Evolutionary conservation across 768 basidiomycete species (phyloP), one percentile per base, ranked within the genome.

Genomic region (Tricholoma saponaceum): DNA sequence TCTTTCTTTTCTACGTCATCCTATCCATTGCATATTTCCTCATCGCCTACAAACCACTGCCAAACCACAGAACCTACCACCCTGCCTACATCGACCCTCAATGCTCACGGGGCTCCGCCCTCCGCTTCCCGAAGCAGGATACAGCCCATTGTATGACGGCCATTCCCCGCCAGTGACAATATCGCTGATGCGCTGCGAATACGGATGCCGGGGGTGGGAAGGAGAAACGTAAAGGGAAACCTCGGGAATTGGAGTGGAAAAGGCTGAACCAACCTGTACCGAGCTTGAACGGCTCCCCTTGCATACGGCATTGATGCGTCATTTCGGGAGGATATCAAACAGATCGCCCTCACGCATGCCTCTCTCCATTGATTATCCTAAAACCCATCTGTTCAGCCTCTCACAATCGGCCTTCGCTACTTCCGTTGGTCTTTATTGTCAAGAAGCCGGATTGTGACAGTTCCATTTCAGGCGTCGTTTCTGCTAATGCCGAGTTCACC

Each of bases 1-100:
- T 74, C 22, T 70, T 76, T 58, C 46, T 75, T 20, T 79, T 76
- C 67, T 70, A 68, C 43, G 60, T 77, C 61, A 60, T 76, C 18
- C 76, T 76, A 1, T 66, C 74, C 14, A 61, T 71, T 25, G 54
- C 70, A 43, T 71, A 68, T 63, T 74, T 72, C 64, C 39, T 73
- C 59, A 54, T 77, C 57, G 74, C 72, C 13, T 72, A 74, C 62
- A 70, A 75, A 77, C 66, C 74, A 76, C 61, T 68, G 71, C 23
- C 78, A 77, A 58, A 71, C 71, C 20, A 72, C 63, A 23, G 71
- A 76, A 61, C 71, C 72, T 2, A 58, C 3, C 78, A 77, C 65
- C 55, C 69, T 14, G 78, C 73, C 32, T 67, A 67, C 55, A 63
- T 77, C 37, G 32, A 55, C 46, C 52, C 37, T 33, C 58, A 46